Percentiles rank a stretch among this genome's conserved stretches.
These are phyloP conservation scores for Torulaspora franciscae DNA, from an alignment of 805 yeast species.

Conservation along the genomic window DNA sequence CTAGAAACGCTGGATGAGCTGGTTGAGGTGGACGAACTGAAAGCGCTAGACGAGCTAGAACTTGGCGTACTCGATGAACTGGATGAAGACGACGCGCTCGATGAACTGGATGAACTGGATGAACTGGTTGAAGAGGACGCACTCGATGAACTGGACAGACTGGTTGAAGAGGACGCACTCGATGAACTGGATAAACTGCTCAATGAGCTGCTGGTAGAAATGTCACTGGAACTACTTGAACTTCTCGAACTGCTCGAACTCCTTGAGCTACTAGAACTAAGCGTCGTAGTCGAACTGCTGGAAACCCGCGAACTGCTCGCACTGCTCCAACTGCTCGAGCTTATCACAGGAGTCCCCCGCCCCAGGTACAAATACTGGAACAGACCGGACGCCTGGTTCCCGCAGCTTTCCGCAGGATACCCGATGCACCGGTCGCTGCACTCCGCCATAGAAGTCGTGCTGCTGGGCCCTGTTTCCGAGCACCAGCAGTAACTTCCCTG, in stretches of 20 bases:
- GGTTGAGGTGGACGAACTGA: slow-evolving; percentile 3
- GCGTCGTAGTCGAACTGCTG: slow-evolving; percentile 3
- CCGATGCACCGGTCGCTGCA: slow-evolving; percentile 29
- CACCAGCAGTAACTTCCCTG: slow-evolving; percentile 31
- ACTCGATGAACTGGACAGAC: slow-evolving; percentile 4
- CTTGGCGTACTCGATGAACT: slow-evolving; percentile 2
- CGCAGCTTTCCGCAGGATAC: slow-evolving; percentile 27
- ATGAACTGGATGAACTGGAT: neutral
- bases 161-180: neutral
- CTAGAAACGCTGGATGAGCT: neutral
- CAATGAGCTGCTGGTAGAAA: neutral
- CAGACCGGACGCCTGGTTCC: slow-evolving; percentile 16
- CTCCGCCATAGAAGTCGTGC: slow-evolving; percentile 14
- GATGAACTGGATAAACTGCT: neutral
- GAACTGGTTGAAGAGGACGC: neutral
- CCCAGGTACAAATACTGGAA: slow-evolving; percentile 27
- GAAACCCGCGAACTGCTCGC: slow-evolving; percentile 1
- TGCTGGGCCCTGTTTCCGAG: slow-evolving; percentile 18
- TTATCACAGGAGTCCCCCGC: slow-evolving; percentile 8
- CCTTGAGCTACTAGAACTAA: slow-evolving; percentile 1
- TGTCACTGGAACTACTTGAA: slow-evolving; percentile 2
- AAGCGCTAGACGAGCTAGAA: neutral
- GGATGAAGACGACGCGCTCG: neutral
- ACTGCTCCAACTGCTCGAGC: neutral
- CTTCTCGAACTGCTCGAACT: slow-evolving; percentile 4